Evolutionary conservation across 2,329 filamentous ascomycete species (phyloP).

Genomic region (Neurospora sp.): DNA sequence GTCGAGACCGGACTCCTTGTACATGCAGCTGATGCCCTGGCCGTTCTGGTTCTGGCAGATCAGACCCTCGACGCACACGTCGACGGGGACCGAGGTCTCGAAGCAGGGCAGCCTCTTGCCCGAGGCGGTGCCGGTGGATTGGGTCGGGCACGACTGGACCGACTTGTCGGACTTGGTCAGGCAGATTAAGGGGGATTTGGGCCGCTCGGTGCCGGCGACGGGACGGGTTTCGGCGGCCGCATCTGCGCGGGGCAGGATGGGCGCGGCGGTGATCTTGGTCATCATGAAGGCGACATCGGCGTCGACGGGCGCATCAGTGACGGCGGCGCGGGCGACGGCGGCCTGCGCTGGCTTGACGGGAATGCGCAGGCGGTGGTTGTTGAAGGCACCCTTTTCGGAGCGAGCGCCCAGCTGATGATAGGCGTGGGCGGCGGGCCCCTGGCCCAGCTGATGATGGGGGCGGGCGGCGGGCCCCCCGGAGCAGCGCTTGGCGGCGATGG

Average conservation of each 20-base stretch:
- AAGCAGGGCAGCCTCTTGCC: slow-evolving; percentile 29
- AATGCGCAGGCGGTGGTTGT: slow-evolving; percentile 5
- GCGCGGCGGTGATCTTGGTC: neutral
- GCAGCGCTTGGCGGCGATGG: slow-evolving; percentile 12
- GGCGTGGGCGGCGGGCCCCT: neutral
- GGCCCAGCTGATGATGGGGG: neutral
- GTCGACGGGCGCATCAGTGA: neutral
- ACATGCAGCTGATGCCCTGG: slow-evolving; percentile 35
- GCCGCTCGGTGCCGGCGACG: neutral
- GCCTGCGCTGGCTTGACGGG: neutral
- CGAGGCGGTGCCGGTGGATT: slow-evolving; percentile 25
- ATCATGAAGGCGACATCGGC: neutral
- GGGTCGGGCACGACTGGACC: slow-evolving; percentile 29
- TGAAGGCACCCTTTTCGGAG: slow-evolving; percentile 1
- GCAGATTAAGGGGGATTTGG: slow-evolving; percentile 16
- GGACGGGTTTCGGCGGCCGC: slow-evolving; percentile 1
- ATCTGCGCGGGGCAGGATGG: neutral
- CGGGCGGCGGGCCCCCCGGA: slow-evolving; percentile 1
- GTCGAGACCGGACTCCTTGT: slow-evolving; percentile 28
- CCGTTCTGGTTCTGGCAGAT: slow-evolving; percentile 33
- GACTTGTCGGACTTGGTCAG: slow-evolving; percentile 24
- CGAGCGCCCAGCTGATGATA: neutral
- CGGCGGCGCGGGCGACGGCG: slow-evolving; percentile 6
- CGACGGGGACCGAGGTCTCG: slow-evolving; percentile 23
- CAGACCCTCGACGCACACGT: slow-evolving; percentile 32